Evolutionary conservation across 371 early-diverging fungal species (phyloP).

Genomic region (Mycotypha africana): DNA sequence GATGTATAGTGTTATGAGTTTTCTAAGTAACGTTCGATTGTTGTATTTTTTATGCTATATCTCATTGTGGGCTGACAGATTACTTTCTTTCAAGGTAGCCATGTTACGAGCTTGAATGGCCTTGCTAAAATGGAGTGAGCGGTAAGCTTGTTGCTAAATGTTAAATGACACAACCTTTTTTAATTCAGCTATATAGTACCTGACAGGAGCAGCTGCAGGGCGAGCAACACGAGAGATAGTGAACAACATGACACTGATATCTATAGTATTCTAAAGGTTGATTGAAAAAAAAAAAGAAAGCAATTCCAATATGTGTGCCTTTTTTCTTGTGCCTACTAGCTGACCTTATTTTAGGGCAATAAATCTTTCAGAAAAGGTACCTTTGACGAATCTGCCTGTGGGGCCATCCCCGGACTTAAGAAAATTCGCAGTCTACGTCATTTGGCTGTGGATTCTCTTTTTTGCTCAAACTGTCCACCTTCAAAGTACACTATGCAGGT

Average conservation of each 20-base stretch:
- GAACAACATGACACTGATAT: slow-evolving; percentile 20
- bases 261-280: too few relatives aligned
- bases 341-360: too few relatives aligned
- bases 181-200: too few relatives aligned
- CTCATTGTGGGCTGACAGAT: too few relatives aligned
- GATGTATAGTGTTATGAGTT: neutral
- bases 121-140: slow-evolving; percentile 33
- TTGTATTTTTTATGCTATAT: too few relatives aligned
- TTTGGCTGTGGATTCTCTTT: neutral
- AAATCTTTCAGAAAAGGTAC: too few relatives aligned
- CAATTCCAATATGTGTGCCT: neutral
- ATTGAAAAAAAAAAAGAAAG: slow-evolving; percentile 1
- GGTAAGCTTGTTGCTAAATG: too few relatives aligned
- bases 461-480: neutral
- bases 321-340: too few relatives aligned
- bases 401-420: slow-evolving; percentile 8
- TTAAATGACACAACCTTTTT: too few relatives aligned
- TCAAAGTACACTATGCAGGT: neutral
- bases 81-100: slow-evolving; percentile 91
- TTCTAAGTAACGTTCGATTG: too few relatives aligned
- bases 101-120: slow-evolving; percentile 82
- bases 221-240: slow-evolving; percentile 34
- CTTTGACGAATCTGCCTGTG: too few relatives aligned
- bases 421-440: slow-evolving; percentile 2
- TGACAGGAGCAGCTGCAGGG: slow-evolving; percentile 27